Evolutionary conservation across 345 rosid species (phyloP), one percentile per base, ranked within the genome.

Genomic region (Excoecaria cochinchinensis): DNA sequence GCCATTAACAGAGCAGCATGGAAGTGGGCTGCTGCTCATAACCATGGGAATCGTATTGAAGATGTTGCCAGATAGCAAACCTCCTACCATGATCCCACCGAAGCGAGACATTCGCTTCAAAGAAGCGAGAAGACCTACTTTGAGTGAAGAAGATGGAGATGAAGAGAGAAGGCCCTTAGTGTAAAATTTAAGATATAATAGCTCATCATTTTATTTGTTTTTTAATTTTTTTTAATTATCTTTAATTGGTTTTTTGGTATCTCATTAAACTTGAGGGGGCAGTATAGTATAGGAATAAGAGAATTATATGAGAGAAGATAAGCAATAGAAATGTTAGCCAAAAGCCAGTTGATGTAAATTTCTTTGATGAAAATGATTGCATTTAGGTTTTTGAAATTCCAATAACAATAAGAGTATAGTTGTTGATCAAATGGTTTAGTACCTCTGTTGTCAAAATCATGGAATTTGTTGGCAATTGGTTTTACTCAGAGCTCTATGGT

Each of bases 1-100:
- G 85, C 97, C 97, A 11, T 77, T 92, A 70, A 89, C 96, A 0
- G 97, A 88, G 81, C 96, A 91, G 71, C 97, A 92, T 31, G 92
- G 89, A 38, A 71, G 90, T 1, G 97, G 97, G 55, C 85, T 92
- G 79, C 81, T 92, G 77, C 92, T 92, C 16, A 89, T 91, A 71
- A 59, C 85, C 39, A 91, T 92, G 97, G 97, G 94, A 59, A 88
- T 92, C 76, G 63, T 89, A 40, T 71, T 90, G 83, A 92, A 92
- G 86, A 87, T 87, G 97, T 78, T 92, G 77, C 96, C 97, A 9
- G 96, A 89, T 71, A 74, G 75, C 11, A 87, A 84, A 70, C 82
- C 78, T 17, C 75, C 88, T 3, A 24, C 6, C 24, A 86, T 72
- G 71, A 76, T 40, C 61, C 63, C 70, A 14, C 68, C 58, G 42